Conservation (phyloP, 1,139 yeast genomes). For the Pichia cactophila region DNA sequence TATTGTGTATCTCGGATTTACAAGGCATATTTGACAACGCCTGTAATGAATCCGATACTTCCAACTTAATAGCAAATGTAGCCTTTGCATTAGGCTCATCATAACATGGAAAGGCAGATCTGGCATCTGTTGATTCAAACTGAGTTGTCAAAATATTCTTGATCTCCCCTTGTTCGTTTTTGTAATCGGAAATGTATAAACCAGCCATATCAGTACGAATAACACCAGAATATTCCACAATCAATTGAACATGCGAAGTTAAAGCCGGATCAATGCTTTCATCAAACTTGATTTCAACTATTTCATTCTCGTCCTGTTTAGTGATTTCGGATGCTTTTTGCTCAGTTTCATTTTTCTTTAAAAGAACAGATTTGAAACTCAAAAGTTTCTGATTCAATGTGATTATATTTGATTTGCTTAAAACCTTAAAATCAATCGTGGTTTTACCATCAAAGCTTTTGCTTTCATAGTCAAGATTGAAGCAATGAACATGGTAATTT, state of each 20-base stretch:
- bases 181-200: constrained; percentile 69
- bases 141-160: constrained; percentile 75
- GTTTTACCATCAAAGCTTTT: constrained; percentile 37
- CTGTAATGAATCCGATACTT: constrained; percentile 51
- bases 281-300: constrained; percentile 52
- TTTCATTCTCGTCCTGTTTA: constrained; percentile 38
- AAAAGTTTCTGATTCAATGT: constrained; percentile 37
- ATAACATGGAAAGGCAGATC: constrained; percentile 85
- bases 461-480: constrained; percentile 29
- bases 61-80: constrained; percentile 58
- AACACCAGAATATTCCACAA: constrained; percentile 38
- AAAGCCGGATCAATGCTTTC: constrained; percentile 28
- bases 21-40: constrained; percentile 80
- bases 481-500: constrained; percentile 38
- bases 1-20: constrained; percentile 36
- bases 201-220: constrained; percentile 75
- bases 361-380: constrained; percentile 15
- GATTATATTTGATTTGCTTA: constrained; percentile 31
- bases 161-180: constrained; percentile 38
- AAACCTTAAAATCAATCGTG: constrained; percentile 33
- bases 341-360: constrained; percentile 17
- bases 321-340: constrained; percentile 11
- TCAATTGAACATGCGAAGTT: constrained; percentile 32
- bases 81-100: constrained; percentile 87
- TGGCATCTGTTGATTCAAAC: constrained; percentile 84